Percentiles rank a stretch among this genome's conserved stretches.
Evolutionary conservation across 169 alveolate species (phyloP).

Genomic region (Theileria equi): DNA sequence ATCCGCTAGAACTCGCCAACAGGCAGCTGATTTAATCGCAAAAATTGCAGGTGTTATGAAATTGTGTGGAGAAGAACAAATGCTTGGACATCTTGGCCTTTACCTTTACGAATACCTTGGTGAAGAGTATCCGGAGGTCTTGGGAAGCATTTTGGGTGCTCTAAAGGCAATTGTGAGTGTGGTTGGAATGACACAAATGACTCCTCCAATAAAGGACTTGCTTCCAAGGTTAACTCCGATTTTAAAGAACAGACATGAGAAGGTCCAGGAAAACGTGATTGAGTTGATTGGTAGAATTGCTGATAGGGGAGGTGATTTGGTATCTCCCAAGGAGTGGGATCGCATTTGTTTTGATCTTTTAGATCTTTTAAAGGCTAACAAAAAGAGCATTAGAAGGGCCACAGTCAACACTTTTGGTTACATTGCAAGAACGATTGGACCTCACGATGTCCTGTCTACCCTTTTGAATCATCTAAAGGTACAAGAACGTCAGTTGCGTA

Average conservation of each 20-base stretch:
- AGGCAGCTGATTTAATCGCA: conserved; percentile 97
- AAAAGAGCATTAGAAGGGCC: conserved; percentile 94
- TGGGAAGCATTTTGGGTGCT: conserved; percentile 97
- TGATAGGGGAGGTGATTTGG: conserved; percentile 99
- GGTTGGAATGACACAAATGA: conserved; percentile 96
- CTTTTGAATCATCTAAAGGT: conserved; percentile 92
- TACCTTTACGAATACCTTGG: conserved; percentile 96
- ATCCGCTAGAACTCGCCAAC: conserved; percentile 95
- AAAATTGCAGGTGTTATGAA: conserved; percentile 95
- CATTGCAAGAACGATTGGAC: conserved; percentile 99
- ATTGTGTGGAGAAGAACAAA: conserved; percentile 95
- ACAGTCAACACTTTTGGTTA: conserved; percentile 99
- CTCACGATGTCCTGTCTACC: conserved; percentile 96
- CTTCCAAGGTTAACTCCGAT: conserved; percentile 99
- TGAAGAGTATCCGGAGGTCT: conserved; percentile 99
- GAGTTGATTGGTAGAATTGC: conserved; percentile 98
- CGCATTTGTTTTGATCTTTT: conserved; percentile 98
- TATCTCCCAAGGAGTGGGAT: conserved; percentile 99
- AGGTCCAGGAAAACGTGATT: conserved; percentile 97
- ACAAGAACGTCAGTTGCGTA: conserved; percentile 98
- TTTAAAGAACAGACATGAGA: conserved; percentile 98
- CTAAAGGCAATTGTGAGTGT: conserved; percentile 97
- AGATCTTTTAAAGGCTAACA: conserved; percentile 94
- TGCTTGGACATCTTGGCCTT: conserved; percentile 96
- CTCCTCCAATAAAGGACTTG: conserved; percentile 99